Evolutionary conservation across 495 filamentous ascomycete genomes (phyloP).

Genomic region (Podospora pseudoanserina): DNA sequence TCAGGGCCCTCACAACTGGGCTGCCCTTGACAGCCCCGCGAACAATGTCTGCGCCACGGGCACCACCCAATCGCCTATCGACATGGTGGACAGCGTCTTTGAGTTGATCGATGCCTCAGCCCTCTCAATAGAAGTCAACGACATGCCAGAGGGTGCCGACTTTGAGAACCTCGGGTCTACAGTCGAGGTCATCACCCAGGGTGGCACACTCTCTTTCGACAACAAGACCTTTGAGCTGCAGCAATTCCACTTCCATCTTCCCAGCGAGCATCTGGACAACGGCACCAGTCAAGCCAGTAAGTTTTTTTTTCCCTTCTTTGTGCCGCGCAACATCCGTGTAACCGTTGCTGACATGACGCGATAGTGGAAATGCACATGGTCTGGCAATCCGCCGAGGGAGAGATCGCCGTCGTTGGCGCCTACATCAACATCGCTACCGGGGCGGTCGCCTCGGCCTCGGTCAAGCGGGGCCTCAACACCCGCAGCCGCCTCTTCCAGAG

Average conservation of each 20-base stretch:
- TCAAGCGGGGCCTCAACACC: slow-evolving; percentile 13
- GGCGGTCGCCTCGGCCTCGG: slow-evolving; percentile 20
- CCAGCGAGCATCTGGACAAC: slow-evolving; percentile 61
- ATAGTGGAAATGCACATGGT: slow-evolving; percentile 66
- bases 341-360: slow-evolving; percentile 14
- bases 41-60: slow-evolving; percentile 53
- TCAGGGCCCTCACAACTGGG: slow-evolving; percentile 58
- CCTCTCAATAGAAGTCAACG: slow-evolving; percentile 30
- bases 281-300: slow-evolving; percentile 41
- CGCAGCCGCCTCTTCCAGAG: slow-evolving; percentile 12
- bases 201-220: slow-evolving; percentile 41
- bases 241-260: slow-evolving; percentile 71
- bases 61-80: slow-evolving; percentile 60
- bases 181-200: slow-evolving; percentile 50
- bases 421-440: slow-evolving; percentile 55
- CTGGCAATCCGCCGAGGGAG: slow-evolving; percentile 43
- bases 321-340: neutral
- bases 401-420: slow-evolving; percentile 56
- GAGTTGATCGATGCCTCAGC: slow-evolving; percentile 41
- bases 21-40: slow-evolving; percentile 41
- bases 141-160: slow-evolving; percentile 39
- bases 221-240: slow-evolving; percentile 49
- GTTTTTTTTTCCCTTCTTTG: slow-evolving; percentile 8
- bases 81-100: slow-evolving; percentile 43
- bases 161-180: slow-evolving; percentile 61